A percentile compares a stretch with the other conserved stretches of the same genome.
Evolutionary conservation across 352 stramenopile genomes (phyloP).

Genomic region (Peronospora destructor): DNA sequence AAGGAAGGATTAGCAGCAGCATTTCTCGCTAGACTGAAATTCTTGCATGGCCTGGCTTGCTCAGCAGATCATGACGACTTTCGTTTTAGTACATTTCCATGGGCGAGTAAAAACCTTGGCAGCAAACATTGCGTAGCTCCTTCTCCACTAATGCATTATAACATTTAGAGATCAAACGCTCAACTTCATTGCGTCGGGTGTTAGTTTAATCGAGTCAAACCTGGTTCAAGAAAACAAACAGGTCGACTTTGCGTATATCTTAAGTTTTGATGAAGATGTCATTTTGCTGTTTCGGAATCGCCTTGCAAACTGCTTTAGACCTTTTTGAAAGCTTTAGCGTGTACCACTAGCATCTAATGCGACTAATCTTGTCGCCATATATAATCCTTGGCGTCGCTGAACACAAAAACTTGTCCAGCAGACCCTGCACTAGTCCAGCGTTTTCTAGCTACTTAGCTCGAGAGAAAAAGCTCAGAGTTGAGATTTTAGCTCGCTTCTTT

Average conservation of each 20-base stretch:
- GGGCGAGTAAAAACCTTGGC: conserved; percentile 32
- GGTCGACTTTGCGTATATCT: too few relatives aligned
- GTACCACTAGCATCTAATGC: conserved; percentile 23
- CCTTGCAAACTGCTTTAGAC: too few relatives aligned
- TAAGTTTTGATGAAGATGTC: too few relatives aligned
- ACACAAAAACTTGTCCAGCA: conserved; percentile 17
- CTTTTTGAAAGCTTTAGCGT: conserved; percentile 3
- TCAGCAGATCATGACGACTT: conserved; percentile 73
- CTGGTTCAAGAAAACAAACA: not conserved
- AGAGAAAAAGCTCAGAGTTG: conserved; percentile 35
- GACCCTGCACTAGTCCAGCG: conserved; percentile 28
- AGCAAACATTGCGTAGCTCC: conserved; percentile 62
- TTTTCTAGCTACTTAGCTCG: conserved; percentile 25
- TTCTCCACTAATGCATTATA: conserved; percentile 38
- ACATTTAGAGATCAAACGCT: conserved; percentile 40
- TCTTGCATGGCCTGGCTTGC: conserved; percentile 29
- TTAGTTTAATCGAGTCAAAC: conserved; percentile 2
- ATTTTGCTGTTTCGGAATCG: too few relatives aligned
- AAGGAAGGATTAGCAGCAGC: conserved; percentile 56
- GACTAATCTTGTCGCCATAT: not conserved
- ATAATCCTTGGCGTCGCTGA: conserved; percentile 23
- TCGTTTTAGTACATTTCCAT: conserved; percentile 70
- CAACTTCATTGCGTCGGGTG: conserved; percentile 29
- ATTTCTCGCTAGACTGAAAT: conserved; percentile 15
- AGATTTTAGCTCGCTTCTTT: conserved; percentile 9